These are phyloP conservation scores for Myriosclerotinia curreyana DNA, from an alignment of 2,329 filamentous ascomycete genomes.

Conservation along the genomic window DNA sequence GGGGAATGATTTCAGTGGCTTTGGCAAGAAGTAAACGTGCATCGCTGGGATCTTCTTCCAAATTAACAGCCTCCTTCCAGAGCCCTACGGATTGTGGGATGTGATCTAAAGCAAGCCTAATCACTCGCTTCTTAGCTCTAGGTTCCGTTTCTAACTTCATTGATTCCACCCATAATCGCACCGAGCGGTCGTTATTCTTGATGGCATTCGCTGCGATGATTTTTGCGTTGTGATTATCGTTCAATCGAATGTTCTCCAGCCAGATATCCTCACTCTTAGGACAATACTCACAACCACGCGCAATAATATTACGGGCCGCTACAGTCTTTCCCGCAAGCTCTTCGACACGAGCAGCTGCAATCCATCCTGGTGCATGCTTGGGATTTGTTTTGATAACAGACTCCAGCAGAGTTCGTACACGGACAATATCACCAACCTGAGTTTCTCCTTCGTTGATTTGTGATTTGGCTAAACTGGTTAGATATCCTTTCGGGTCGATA, in stretches of 20 bases:
- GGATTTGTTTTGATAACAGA: slow-evolving; percentile 97
- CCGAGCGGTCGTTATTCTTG: slow-evolving; percentile 83
- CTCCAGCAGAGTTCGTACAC: slow-evolving; percentile 86
- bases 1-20: slow-evolving; percentile 89
- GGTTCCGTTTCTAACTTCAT: slow-evolving; percentile 85
- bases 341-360: slow-evolving; percentile 87
- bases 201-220: slow-evolving; percentile 93
- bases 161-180: slow-evolving; percentile 89
- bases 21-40: slow-evolving; percentile 87
- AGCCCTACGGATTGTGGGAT: slow-evolving; percentile 91
- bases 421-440: slow-evolving; percentile 90
- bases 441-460: slow-evolving; percentile 76
- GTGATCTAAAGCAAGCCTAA: slow-evolving; percentile 86
- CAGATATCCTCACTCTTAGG: slow-evolving; percentile 94
- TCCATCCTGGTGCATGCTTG: slow-evolving; percentile 91
- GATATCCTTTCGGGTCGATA: slow-evolving; percentile 92
- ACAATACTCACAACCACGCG: slow-evolving; percentile 83
- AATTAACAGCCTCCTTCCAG: slow-evolving; percentile 97
- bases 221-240: slow-evolving; percentile 90
- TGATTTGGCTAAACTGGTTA: slow-evolving; percentile 84
- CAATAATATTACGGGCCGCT: slow-evolving; percentile 82
- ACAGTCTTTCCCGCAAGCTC: slow-evolving; percentile 90
- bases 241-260: slow-evolving; percentile 92
- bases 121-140: slow-evolving; percentile 85
- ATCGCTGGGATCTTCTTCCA: slow-evolving; percentile 87